A percentile compares a stretch with the other conserved stretches of the same genome.
phyloP scores from a whole-genome alignment of 225 moss, liverwort and hornwort genomes.

The Takakia lepidozioides region DNA sequence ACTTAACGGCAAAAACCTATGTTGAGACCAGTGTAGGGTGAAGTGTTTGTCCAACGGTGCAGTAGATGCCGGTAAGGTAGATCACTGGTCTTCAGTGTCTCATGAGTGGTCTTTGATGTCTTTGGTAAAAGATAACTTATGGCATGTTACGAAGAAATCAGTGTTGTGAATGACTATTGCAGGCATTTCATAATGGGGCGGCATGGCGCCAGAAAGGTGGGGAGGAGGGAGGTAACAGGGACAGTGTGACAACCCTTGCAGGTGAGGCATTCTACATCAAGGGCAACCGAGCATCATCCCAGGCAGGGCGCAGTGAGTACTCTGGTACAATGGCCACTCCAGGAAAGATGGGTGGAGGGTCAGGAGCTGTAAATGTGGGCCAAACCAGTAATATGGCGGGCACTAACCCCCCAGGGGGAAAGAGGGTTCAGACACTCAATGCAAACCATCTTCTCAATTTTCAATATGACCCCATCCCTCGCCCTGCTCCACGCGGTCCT shows the following conservation, averaged over 20 bases:
- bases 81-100: too few species aligned
- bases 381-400: conserved; percentile 34
- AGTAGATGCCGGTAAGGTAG: too few species aligned
- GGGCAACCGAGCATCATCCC: conserved; percentile 17
- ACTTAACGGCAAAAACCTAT: too few species aligned
- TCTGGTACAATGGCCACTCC: conserved; percentile 22
- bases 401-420: conserved; percentile 43
- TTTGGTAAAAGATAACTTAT: too few species aligned
- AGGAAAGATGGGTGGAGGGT: conserved; percentile 10
- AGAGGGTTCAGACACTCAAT: conserved; percentile 63
- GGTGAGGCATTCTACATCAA: conserved; percentile 19
- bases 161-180: too few species aligned
- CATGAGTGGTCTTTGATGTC: too few species aligned
- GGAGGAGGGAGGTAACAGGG: conserved; percentile 18
- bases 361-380: conserved; percentile 44
- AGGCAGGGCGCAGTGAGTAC: too few species aligned
- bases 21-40: too few species aligned
- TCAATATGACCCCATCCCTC: conserved; percentile 85
- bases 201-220: conserved; percentile 36
- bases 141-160: too few species aligned
- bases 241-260: conserved; percentile 52
- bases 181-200: conserved; percentile 28
- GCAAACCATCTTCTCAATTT: conserved; percentile 90
- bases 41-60: too few species aligned
- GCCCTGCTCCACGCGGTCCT: conserved; percentile 58